These are phyloP conservation scores for Phytophthora nicotianae DNA, from an alignment of 352 stramenopile species.

Conservation along the genomic window DNA sequence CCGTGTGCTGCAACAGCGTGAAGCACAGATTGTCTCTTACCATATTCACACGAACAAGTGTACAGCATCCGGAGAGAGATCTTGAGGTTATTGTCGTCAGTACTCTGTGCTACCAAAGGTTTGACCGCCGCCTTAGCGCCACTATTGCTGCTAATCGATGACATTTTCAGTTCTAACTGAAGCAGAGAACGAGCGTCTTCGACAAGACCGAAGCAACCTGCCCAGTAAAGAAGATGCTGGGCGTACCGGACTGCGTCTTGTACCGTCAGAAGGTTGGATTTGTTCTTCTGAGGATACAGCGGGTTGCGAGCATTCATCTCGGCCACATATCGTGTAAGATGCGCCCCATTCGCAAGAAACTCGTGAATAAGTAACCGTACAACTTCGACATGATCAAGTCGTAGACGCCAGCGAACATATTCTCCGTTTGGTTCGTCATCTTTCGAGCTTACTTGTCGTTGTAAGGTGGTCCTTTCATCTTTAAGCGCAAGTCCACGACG, in stretches of 20 bases:
- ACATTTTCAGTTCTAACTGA: constrained; percentile 21
- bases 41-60: constrained; percentile 67
- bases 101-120: constrained; percentile 9
- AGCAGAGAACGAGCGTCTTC: constrained; percentile 57
- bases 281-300: constrained; percentile 24
- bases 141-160: constrained; percentile 3
- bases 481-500: constrained; percentile 53
- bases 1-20: constrained; percentile 64
- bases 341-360: constrained; percentile 50
- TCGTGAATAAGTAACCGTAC: constrained; percentile 57
- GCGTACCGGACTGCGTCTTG: constrained; percentile 68
- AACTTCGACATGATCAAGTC: constrained; percentile 61
- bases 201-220: constrained; percentile 68
- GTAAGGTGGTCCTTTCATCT: constrained; percentile 46
- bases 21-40: constrained; percentile 69
- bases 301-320: constrained; percentile 69
- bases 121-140: constrained; percentile 8
- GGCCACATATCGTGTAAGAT: constrained; percentile 54
- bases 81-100: constrained; percentile 15
- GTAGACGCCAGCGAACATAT: constrained; percentile 61
- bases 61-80: constrained; percentile 46
- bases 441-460: constrained; percentile 3
- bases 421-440: constrained; percentile 15
- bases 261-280: constrained; percentile 15
- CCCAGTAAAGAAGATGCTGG: constrained; percentile 82